Evolutionary conservation across 352 stramenopile genomes (phyloP).

Genomic region (Lagenidium giganteum): DNA sequence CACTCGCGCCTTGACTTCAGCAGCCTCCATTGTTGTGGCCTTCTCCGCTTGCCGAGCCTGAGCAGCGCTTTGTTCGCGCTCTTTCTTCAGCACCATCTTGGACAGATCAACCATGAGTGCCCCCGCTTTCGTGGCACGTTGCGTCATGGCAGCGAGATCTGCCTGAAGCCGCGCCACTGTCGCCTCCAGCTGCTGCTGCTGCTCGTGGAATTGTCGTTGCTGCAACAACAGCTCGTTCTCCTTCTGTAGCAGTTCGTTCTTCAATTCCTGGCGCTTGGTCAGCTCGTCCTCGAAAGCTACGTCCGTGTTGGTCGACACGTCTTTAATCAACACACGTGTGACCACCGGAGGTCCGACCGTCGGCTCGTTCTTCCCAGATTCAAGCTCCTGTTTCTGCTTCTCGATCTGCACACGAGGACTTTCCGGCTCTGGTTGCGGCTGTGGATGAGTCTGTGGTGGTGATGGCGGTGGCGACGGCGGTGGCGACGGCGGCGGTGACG

Average conservation of each 20-base stretch:
- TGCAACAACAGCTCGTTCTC: neutral
- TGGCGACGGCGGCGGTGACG: neutral
- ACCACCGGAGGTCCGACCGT: no score
- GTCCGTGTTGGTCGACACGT: slow-evolving; percentile 58
- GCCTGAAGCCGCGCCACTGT: neutral
- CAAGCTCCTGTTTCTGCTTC: no score
- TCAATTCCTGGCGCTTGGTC: neutral
- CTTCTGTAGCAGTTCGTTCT: neutral
- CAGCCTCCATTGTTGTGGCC: slow-evolving; percentile 1
- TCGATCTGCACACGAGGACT: no score
- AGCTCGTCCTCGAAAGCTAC: slow-evolving; percentile 39
- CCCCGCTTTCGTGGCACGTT: no score
- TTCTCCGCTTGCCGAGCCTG: slow-evolving; percentile 15
- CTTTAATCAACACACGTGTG: slow-evolving; percentile 29
- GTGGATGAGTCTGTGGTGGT: neutral
- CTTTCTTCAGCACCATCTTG: slow-evolving; percentile 4
- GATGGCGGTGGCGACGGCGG: neutral
- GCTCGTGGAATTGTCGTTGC: neutral
- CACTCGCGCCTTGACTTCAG: slow-evolving; percentile 3
- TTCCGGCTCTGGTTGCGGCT: no score
- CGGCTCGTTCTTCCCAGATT: no score
- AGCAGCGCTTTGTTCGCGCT: slow-evolving; percentile 4
- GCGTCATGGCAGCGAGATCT: no score
- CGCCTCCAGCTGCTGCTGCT: neutral
- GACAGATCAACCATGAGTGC: slow-evolving; percentile 25